These are phyloP conservation scores for Fusarium buharicum DNA, from an alignment of 2,329 filamentous ascomycete genomes.

Conservation along the genomic window DNA sequence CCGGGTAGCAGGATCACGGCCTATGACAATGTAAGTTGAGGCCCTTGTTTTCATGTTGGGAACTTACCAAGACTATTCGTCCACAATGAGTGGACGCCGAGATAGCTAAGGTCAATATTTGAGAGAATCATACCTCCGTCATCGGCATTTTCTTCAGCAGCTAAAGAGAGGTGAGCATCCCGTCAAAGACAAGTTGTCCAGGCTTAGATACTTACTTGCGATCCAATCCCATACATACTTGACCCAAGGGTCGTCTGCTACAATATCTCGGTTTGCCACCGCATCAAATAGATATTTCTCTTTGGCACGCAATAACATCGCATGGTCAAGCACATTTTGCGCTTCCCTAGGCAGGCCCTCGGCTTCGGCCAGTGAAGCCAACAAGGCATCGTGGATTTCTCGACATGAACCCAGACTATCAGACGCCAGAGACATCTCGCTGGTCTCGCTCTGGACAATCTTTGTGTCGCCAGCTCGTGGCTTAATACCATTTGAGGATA, in stretches of 20 bases:
- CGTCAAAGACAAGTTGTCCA: neutral
- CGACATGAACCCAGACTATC: constrained; percentile 60
- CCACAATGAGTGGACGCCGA: constrained; percentile 80
- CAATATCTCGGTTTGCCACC: constrained; percentile 71
- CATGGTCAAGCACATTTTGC: constrained; percentile 64
- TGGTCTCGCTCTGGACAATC: constrained; percentile 48
- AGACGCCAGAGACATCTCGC: constrained; percentile 53
- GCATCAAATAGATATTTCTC: constrained; percentile 74
- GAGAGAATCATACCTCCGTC: constrained; percentile 76
- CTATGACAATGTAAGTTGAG: constrained; percentile 48
- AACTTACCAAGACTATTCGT: constrained; percentile 70
- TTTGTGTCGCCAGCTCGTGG: constrained; percentile 41
- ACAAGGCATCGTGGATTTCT: constrained; percentile 67
- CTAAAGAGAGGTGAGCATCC: constrained; percentile 50
- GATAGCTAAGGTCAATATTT: constrained; percentile 76
- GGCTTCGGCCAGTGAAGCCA: constrained; percentile 57
- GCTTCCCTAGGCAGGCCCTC: constrained; percentile 62
- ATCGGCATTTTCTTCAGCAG: constrained; percentile 70
- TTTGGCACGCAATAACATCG: constrained; percentile 68
- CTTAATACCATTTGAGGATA: constrained; percentile 40
- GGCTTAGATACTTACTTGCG: constrained; percentile 60
- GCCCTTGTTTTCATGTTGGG: neutral
- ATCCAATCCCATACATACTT: constrained; percentile 83
- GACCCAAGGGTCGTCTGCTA: constrained; percentile 78
- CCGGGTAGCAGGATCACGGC: constrained; percentile 60